phyloP scores from a whole-genome alignment of 352 stramenopile species.

The Phytophthora nicotianae region DNA sequence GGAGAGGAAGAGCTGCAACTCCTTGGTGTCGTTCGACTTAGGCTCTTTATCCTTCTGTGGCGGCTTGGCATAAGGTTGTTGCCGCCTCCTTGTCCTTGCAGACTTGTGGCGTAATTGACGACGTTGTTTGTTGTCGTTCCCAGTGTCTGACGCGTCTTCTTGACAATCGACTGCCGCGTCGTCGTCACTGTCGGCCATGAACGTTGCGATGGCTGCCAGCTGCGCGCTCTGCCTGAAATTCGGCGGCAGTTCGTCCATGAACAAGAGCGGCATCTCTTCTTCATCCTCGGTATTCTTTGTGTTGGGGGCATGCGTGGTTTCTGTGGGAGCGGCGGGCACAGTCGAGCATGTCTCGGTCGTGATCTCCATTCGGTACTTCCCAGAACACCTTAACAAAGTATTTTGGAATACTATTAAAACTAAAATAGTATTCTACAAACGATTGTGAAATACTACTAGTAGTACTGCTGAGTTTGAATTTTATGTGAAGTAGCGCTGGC shows the following conservation, averaged over 20 bases:
- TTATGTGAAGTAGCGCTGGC: no score
- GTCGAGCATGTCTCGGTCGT: background rate
- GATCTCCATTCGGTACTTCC: background rate
- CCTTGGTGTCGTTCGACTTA: slow-evolving; percentile 38
- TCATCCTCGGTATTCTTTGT: slow-evolving; percentile 29
- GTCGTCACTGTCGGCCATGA: slow-evolving; percentile 70
- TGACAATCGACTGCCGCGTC: slow-evolving; percentile 20
- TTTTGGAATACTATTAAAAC: background rate
- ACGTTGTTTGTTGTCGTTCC: slow-evolving; percentile 10
- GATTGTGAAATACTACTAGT: no score
- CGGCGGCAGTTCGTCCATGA: slow-evolving; percentile 70
- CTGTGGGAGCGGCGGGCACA: background rate
- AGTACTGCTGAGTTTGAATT: no score
- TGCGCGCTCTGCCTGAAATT: slow-evolving; percentile 72
- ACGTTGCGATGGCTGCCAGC: slow-evolving; percentile 74
- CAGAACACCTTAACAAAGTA: no score
- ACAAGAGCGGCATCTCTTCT: slow-evolving; percentile 80
- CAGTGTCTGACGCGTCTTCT: background rate
- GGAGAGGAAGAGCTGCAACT: slow-evolving; percentile 63
- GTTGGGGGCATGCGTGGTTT: background rate
- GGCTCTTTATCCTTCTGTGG: slow-evolving; percentile 2
- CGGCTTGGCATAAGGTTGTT: slow-evolving; percentile 33
- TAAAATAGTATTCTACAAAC: no score
- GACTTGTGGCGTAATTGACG: slow-evolving; percentile 1
- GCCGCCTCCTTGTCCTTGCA: slow-evolving; percentile 14